A percentile compares a stretch with the other conserved stretches of the same genome.
phyloP scores from a whole-genome alignment of 768 basidiomycete genomes.

The Amanita molliuscula region DNA sequence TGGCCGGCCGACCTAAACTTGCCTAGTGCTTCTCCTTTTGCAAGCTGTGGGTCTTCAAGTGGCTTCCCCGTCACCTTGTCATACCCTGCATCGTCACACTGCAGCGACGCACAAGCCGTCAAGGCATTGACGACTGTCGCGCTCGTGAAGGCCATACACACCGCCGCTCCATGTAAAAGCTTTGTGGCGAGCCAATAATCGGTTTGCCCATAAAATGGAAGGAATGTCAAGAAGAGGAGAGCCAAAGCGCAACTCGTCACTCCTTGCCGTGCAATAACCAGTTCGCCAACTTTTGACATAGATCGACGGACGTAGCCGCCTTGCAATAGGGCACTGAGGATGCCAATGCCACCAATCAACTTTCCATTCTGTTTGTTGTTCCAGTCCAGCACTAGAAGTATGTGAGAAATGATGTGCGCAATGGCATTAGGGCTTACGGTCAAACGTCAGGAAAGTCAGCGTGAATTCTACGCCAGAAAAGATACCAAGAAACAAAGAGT shows the following conservation, averaged over 20 bases:
- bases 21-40: constrained; percentile 80
- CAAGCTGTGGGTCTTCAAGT: constrained; percentile 51
- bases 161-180: constrained; percentile 58
- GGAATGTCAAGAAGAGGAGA: constrained; percentile 58
- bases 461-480: constrained; percentile 98
- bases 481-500: constrained; percentile 78
- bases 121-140: constrained; percentile 93
- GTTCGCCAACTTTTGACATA: constrained; percentile 66
- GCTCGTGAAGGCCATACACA: constrained; percentile 86
- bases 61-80: constrained; percentile 50
- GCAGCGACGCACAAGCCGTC: constrained; percentile 83
- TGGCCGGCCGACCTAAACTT: constrained; percentile 89
- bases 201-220: constrained; percentile 46
- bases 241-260: constrained; percentile 62
- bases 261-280: constrained; percentile 75
- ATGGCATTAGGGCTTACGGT: constrained; percentile 40
- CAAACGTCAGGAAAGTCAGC: constrained; percentile 88
- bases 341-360: constrained; percentile 80
- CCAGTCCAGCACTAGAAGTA: constrained; percentile 69
- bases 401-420: not conserved
- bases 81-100: constrained; percentile 66
- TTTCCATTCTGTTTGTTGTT: constrained; percentile 81
- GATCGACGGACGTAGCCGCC: constrained; percentile 89
- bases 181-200: constrained; percentile 35
- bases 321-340: constrained; percentile 83